Base-by-base conservation (phyloP, 2,329 filamentous ascomycete genomes). In the Cyphellophora europaea region DNA sequence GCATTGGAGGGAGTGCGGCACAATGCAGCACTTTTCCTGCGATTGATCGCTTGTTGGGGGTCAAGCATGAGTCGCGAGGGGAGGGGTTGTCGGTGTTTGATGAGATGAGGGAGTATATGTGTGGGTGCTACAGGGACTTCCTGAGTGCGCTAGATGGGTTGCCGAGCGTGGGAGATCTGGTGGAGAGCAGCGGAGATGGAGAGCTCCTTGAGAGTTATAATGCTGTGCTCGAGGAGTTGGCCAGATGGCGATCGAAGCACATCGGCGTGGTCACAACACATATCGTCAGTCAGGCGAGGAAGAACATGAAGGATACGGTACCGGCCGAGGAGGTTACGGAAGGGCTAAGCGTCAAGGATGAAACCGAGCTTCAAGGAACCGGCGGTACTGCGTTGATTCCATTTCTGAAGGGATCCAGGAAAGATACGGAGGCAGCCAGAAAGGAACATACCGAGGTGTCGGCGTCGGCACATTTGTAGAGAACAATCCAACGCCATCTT, bases 271-370 rank as follows among this genome's bases (percentile, higher is more conserved):
- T 25, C 8, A 25, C 21, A n/a, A 25, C 21, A n/a, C 21, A 25
- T 25, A 25, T 25, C n/a, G 21, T 25, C 21, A 25, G 21, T 25
- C 21, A 25, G n/a, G 21, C 21, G 21, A 25, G 21, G 21, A 25
- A 25, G 21, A n/a, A 25, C 8, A 25, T 8, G 21, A 25, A 25
- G 21, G 21, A 25, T 8, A n/a, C 8, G 21, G 21, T 25, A 8
- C 8, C 8, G 21, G 21, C 21, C 8, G 21, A 25, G 21, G 21
- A 25, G n/a, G 21, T 25, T 8, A 25, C 21, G 21, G 21, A 25
- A 8, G 21, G 21, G 8, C 21, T 25, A n/a, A 25, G 21, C n/a
- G 21, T 25, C 8, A 8, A n/a, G 21, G 21, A 25, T 25, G 21
- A 25, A n/a, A n/a, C 8, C 8, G 21, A 25, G 8, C n/a, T 25